Percentiles rank a stretch among this genome's conserved stretches.
These are phyloP conservation scores for Limnomonas spitsbergensis DNA, from an alignment of 139 green algal species.

Conservation along the genomic window DNA sequence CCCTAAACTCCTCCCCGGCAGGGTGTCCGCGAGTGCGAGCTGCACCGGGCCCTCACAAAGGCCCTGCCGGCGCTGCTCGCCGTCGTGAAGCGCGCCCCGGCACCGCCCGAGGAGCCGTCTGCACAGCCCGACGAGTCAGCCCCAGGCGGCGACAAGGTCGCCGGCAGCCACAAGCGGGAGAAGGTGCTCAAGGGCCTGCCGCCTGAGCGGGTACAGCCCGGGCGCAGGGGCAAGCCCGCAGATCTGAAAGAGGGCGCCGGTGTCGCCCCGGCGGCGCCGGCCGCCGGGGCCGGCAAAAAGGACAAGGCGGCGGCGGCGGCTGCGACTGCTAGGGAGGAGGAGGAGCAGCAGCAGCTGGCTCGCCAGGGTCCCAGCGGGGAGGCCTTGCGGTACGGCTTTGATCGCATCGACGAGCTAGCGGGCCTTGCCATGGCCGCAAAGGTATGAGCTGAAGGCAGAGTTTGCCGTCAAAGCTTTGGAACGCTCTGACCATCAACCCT, in stretches of 20 bases:
- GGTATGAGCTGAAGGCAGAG: too few relatives aligned
- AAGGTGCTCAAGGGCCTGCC: conserved; percentile 5
- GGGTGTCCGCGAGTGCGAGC: conserved; percentile 4
- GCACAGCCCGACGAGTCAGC: too few relatives aligned
- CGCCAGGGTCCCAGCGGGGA: not conserved
- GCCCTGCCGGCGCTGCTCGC: not conserved
- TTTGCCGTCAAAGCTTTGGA: too few relatives aligned
- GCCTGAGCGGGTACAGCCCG: not conserved
- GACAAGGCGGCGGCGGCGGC: too few relatives aligned
- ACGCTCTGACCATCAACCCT: too few relatives aligned
- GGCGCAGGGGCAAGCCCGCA: not conserved
- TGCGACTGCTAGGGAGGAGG: too few relatives aligned
- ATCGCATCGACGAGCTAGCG: not conserved
- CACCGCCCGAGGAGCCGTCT: too few relatives aligned
- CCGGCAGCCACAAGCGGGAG: not conserved
- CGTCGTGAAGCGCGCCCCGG: not conserved
- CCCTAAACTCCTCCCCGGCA: too few relatives aligned
- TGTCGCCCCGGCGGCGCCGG: not conserved
- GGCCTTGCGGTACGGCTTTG: not conserved
- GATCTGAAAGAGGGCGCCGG: not conserved
- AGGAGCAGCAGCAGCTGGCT: not conserved
- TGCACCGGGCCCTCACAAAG: not conserved
- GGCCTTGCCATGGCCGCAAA: not conserved
- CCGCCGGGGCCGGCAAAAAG: not conserved
- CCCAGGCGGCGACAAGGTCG: not conserved